Evolutionary conservation across 805 yeast genomes (phyloP), one percentile per base, ranked within the genome.

Genomic region (Yarrowia hollandica): DNA sequence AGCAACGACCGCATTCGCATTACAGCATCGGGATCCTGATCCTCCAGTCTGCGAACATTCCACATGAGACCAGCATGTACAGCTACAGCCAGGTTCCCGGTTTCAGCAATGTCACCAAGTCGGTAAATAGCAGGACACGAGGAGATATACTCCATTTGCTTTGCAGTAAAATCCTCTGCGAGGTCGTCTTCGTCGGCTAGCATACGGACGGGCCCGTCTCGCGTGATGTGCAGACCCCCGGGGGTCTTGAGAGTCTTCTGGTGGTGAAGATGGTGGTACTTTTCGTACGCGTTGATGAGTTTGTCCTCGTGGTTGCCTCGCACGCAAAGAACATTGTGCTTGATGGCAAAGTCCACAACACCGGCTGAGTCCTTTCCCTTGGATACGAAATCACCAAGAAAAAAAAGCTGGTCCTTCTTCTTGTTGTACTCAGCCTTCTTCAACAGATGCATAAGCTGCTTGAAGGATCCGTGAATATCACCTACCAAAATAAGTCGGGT

Each of bases 261-360:
- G 21, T 42, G 33, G 25, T 38, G 23, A 63, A 62, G 12, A 68
- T 69, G 44, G 70, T 83, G 90, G 65, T 74, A 78, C 61, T 72
- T 81, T 21, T 85, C 82, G 67, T 89, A 89, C 66, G 84, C 74
- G 59, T 82, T 78, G 64, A 91, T 68, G 10, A 86, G 79, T 62
- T 83, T 84, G 62, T 85, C 77, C 71, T 91, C 98, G 71, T 92
- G 97, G 74, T 91, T 91, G 0, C 98, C 97, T 61, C 94, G 74
- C 2, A 91, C 82, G 68, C 96, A 90, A 58, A 81, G 83, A 14
- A 88, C 79, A 14, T 80, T 74, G 64, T 83, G 68, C 19, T 81
- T 74, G 30, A 84, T 75, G 16, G 88, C 84, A 66, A 71, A 84
- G 61, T 90, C 85, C 10, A 90, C 68, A 2, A 90, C 90, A 35